These are phyloP conservation scores for Tetradesmus obliquus DNA, from an alignment of 139 green algal genomes.

Conservation along the genomic window DNA sequence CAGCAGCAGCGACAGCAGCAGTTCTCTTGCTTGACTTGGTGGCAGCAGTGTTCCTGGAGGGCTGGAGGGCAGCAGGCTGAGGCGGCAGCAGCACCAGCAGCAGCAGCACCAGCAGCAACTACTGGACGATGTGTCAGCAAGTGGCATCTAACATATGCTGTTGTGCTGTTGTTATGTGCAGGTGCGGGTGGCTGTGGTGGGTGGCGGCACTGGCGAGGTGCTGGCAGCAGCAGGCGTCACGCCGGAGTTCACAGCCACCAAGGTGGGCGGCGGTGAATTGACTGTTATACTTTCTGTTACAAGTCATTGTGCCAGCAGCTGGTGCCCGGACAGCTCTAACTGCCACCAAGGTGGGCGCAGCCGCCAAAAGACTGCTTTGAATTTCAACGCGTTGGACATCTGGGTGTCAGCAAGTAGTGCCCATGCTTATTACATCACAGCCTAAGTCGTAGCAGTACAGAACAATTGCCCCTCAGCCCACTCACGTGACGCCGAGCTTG, in stretches of 20 bases:
- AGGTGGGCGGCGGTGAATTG: constrained; percentile 47
- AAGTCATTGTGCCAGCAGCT: constrained; percentile 44
- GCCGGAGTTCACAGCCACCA: constrained; percentile 58
- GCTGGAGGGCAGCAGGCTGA: constrained; percentile 74
- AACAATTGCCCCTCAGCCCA: too few species aligned
- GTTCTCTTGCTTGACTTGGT: constrained; percentile 63
- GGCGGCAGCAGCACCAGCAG: background rate
- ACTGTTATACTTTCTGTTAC: background rate
- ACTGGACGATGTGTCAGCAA: too few species aligned
- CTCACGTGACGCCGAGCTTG: too few species aligned
- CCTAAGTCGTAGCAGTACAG: too few species aligned
- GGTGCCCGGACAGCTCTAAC: constrained; percentile 55
- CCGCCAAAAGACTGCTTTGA: background rate
- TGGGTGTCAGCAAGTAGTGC: too few species aligned
- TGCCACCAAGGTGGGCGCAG: constrained; percentile 55
- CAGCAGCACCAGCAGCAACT: background rate
- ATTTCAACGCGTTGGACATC: background rate
- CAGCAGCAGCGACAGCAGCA: background rate
- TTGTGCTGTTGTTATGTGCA: constrained; percentile 38
- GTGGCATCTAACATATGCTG: background rate
- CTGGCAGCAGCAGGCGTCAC: constrained; percentile 57
- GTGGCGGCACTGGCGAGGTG: constrained; percentile 75
- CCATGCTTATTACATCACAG: too few species aligned
- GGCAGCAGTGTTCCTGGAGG: constrained; percentile 85
- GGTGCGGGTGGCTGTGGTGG: constrained; percentile 83